Percentiles rank a stretch among this genome's conserved stretches.
phyloP scores from a whole-genome alignment of 2,329 filamentous ascomycete genomes.

The Bertia moriformis region DNA sequence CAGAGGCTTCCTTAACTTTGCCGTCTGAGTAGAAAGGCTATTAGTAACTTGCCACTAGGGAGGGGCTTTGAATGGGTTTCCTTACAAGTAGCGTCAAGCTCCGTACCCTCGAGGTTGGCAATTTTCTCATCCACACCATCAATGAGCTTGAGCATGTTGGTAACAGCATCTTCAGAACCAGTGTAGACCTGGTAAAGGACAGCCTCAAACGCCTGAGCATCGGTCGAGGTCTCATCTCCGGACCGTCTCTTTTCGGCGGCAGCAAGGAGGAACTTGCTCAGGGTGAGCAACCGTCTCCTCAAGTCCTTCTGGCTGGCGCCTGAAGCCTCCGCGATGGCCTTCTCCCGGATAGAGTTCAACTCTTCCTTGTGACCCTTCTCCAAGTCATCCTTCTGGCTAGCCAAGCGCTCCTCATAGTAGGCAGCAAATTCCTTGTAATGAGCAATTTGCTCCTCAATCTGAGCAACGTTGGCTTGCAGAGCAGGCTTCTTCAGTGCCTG shows the following conservation, averaged over 20 bases:
- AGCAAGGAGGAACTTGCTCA: conserved; percentile 47
- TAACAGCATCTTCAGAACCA: conserved; percentile 41
- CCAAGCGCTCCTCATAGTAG: conserved; percentile 38
- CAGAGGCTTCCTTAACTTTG: conserved; percentile 31
- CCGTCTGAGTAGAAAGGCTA: conserved; percentile 18
- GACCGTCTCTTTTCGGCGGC: conserved; percentile 44
- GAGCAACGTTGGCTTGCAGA: conserved; percentile 36
- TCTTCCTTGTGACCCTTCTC: conserved; percentile 38
- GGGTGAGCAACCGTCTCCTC: conserved; percentile 36
- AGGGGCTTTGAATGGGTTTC: conserved; percentile 5
- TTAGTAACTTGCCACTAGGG: conserved; percentile 5
- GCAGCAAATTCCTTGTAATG: conserved; percentile 45
- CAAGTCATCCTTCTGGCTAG: conserved; percentile 37
- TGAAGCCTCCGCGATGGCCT: conserved; percentile 29
- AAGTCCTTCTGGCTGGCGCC: conserved; percentile 28
- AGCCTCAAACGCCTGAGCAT: conserved; percentile 49
- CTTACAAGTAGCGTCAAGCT: conserved; percentile 41
- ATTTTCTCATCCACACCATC: conserved; percentile 42
- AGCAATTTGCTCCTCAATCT: conserved; percentile 44
- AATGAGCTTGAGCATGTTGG: conserved; percentile 43
- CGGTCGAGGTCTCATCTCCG: conserved; percentile 39
- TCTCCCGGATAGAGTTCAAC: conserved; percentile 33
- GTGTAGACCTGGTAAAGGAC: conserved; percentile 48
- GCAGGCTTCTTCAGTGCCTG: conserved; percentile 47
- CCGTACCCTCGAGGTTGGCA: conserved; percentile 35